phyloP scores from a whole-genome alignment of 176 grass and related monocot genomes.

The Guadua angustifolia region DNA sequence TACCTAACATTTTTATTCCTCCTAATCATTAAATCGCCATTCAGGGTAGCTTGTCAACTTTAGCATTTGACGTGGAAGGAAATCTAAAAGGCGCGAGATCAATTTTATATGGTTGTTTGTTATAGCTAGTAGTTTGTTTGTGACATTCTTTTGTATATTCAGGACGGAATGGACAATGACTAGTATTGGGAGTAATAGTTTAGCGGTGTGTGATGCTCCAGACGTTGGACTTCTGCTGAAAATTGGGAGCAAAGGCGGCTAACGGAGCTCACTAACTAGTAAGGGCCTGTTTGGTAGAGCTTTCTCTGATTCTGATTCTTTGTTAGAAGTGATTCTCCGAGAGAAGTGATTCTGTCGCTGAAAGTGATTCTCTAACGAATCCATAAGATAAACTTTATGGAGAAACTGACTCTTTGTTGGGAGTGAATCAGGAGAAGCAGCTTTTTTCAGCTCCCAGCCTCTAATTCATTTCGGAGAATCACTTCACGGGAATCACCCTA shows the following conservation, averaged over 20 bases:
- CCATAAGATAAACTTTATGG: too few species aligned
- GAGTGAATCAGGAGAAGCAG: too few species aligned
- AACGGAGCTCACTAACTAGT: slow-evolving; percentile 1
- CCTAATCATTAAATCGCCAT: slow-evolving; percentile 32
- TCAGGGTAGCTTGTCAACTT: slow-evolving; percentile 30
- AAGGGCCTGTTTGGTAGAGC: too few species aligned
- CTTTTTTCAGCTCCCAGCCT: too few species aligned
- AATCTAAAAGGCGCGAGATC: background rate
- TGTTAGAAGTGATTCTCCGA: too few species aligned
- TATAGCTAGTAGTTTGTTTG: background rate
- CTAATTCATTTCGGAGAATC: too few species aligned
- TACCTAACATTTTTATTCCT: slow-evolving; percentile 32
- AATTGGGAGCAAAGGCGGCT: background rate
- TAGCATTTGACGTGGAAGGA: slow-evolving; percentile 14
- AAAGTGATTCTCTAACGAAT: too few species aligned
- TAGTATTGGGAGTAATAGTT: background rate
- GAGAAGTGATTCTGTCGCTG: too few species aligned
- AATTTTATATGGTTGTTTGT: background rate
- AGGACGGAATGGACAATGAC: slow-evolving; percentile 8
- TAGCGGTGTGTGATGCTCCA: background rate
- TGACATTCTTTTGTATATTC: background rate
- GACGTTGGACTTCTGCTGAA: slow-evolving; percentile 22
- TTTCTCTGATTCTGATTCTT: too few species aligned
- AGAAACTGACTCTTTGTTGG: too few species aligned
- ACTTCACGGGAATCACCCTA: too few species aligned